Evolutionary conservation across 2,329 filamentous ascomycete species (phyloP).

Genomic region (Arthroderma sp.): DNA sequence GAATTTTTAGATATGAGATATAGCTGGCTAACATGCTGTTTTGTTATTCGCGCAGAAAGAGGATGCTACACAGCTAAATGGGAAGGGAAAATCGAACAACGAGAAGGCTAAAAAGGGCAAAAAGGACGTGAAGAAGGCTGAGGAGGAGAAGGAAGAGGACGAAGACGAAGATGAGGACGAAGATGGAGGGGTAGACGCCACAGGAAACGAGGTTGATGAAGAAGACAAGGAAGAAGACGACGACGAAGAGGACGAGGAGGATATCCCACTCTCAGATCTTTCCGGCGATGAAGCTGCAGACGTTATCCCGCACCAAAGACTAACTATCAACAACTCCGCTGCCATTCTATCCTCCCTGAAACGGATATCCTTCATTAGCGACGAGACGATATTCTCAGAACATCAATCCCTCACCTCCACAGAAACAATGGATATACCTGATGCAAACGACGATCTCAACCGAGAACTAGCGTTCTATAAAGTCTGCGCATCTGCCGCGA

Average conservation of each 20-base stretch:
- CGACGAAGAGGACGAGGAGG: slow-evolving; percentile 66
- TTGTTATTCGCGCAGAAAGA: slow-evolving; percentile 5
- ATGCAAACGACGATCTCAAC: slow-evolving; percentile 81
- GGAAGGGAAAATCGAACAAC: slow-evolving; percentile 24
- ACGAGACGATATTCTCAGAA: slow-evolving; percentile 63
- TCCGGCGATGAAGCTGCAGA: slow-evolving; percentile 74
- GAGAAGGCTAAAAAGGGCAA: not conserved
- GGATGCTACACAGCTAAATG: slow-evolving; percentile 22
- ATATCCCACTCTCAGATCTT: slow-evolving; percentile 78
- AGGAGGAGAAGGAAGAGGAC: slow-evolving; percentile 28
- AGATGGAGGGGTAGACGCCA: slow-evolving; percentile 25
- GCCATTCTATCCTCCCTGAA: slow-evolving; percentile 70
- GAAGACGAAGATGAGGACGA: slow-evolving; percentile 22
- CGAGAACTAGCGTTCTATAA: slow-evolving; percentile 90
- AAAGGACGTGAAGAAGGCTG: slow-evolving; percentile 15
- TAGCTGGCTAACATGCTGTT: not conserved
- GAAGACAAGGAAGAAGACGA: slow-evolving; percentile 44
- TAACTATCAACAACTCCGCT: slow-evolving; percentile 93
- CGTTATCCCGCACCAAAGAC: slow-evolving; percentile 75
- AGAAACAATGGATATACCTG: slow-evolving; percentile 59
- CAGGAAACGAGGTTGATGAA: slow-evolving; percentile 24
- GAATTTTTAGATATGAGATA: not conserved
- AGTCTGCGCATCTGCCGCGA: slow-evolving; percentile 70
- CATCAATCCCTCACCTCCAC: slow-evolving; percentile 65
- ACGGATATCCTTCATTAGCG: slow-evolving; percentile 46